phyloP scores from a whole-genome alignment of 805 yeast genomes.

The Pichia nakasei region DNA sequence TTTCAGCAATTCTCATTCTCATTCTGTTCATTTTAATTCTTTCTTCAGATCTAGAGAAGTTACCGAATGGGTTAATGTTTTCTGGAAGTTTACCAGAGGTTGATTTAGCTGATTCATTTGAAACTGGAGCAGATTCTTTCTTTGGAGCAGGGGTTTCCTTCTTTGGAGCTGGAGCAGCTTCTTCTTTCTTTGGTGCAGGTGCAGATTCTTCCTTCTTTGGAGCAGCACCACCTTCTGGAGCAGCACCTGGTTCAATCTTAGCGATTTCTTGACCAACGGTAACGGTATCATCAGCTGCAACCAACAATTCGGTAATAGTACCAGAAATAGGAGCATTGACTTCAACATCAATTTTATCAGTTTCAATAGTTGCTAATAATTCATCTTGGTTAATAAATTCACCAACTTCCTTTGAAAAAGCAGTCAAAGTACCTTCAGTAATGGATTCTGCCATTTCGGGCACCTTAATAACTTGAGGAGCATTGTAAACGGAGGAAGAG shows the following conservation, averaged over 20 bases:
- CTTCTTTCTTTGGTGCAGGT: slow-evolving; percentile 14
- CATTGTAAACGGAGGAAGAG: not conserved
- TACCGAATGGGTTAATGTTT: slow-evolving; percentile 26
- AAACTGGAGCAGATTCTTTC: slow-evolving; percentile 16
- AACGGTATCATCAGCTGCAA: slow-evolving; percentile 82
- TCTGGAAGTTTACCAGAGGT: slow-evolving; percentile 25
- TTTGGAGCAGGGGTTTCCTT: slow-evolving; percentile 20
- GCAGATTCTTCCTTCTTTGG: slow-evolving; percentile 2
- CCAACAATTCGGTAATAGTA: slow-evolving; percentile 76
- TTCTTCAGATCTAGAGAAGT: slow-evolving; percentile 77
- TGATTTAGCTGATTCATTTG: slow-evolving; percentile 12
- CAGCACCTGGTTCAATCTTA: slow-evolving; percentile 72
- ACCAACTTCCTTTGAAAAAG: slow-evolving; percentile 67
- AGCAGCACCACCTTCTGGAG: slow-evolving; percentile 49
- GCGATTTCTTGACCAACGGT: slow-evolving; percentile 91
- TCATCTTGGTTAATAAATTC: slow-evolving; percentile 84
- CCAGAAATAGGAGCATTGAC: slow-evolving; percentile 93
- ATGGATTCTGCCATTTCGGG: slow-evolving; percentile 99
- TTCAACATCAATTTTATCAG: slow-evolving; percentile 96
- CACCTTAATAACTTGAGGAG: slow-evolving; percentile 54
- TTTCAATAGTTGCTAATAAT: slow-evolving; percentile 91
- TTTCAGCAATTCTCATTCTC: slow-evolving; percentile 97
- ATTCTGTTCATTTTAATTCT: slow-evolving; percentile 98
- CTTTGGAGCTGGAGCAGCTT: slow-evolving; percentile 23
- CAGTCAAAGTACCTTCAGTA: slow-evolving; percentile 87